These are phyloP conservation scores for Taphrina communis DNA, from an alignment of 1,139 yeast species.

Conservation along the genomic window DNA sequence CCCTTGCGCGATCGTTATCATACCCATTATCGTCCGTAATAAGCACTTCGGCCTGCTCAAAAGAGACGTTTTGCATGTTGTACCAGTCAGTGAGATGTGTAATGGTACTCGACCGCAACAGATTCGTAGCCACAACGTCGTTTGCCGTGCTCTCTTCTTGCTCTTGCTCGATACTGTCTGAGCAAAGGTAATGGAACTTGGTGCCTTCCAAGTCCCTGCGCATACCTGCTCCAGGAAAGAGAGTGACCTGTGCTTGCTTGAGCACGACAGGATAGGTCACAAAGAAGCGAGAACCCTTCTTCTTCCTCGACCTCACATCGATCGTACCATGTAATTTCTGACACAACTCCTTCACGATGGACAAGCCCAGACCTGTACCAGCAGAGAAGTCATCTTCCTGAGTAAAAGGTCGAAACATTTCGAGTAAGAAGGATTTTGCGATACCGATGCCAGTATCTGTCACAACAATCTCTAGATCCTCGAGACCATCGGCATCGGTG, in stretches of 20 bases:
- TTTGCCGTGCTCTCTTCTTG: not conserved
- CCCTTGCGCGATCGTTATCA: too few relatives aligned
- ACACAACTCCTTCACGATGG: slow-evolving; percentile 82
- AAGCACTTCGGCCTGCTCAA: slow-evolving; percentile 8
- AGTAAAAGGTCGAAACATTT: slow-evolving; percentile 82
- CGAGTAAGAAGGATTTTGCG: slow-evolving; percentile 77
- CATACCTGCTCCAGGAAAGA: slow-evolving; percentile 15
- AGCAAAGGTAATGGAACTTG: slow-evolving; percentile 7
- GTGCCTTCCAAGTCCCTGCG: slow-evolving; percentile 10
- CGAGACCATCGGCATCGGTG: slow-evolving; percentile 6
- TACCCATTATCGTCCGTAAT: slow-evolving; percentile 15
- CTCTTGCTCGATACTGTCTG: not conserved
- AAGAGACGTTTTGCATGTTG: slow-evolving; percentile 3
- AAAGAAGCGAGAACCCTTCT: slow-evolving; percentile 15
- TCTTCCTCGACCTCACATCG: slow-evolving; percentile 6
- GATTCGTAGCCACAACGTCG: not conserved
- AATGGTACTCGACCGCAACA: not conserved
- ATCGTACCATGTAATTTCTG: slow-evolving; percentile 21
- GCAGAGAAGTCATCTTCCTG: slow-evolving; percentile 94
- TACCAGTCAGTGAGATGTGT: slow-evolving; percentile 18
- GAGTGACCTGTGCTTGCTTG: not conserved
- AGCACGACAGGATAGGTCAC: slow-evolving; percentile 24
- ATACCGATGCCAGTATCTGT: slow-evolving; percentile 84
- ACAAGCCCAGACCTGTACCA: slow-evolving; percentile 85
- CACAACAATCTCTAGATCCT: slow-evolving; percentile 66